phyloP scores from a whole-genome alignment of 257 asterid genomes.

The Scutellaria baicalensis region DNA sequence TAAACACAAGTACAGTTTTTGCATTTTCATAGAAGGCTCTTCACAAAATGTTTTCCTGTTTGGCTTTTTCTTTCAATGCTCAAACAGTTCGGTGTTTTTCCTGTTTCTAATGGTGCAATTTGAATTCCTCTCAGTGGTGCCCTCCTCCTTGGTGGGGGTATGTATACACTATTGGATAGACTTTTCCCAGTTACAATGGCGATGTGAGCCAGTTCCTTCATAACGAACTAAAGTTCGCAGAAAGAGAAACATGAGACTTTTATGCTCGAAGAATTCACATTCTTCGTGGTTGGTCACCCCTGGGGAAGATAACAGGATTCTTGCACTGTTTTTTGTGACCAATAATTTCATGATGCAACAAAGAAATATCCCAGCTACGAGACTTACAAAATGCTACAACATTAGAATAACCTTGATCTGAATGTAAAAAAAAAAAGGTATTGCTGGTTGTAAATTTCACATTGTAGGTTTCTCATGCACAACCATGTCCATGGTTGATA shows the following conservation, averaged over 20 bases:
- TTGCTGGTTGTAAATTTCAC: background rate
- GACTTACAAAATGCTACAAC: background rate
- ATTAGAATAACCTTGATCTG: background rate
- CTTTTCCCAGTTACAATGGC: slow-evolving; percentile 74
- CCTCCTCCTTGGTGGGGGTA: slow-evolving; percentile 83
- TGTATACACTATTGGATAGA: slow-evolving; percentile 70
- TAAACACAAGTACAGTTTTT: background rate
- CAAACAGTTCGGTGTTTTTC: background rate
- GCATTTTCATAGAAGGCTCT: background rate
- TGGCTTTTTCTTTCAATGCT: background rate
- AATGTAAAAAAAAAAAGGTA: background rate
- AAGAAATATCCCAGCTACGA: background rate
- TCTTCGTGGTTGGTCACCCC: background rate
- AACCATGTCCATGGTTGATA: background rate
- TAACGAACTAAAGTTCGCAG: background rate
- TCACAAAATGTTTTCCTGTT: no score
- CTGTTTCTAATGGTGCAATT: background rate
- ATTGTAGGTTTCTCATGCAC: background rate
- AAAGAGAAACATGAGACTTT: background rate
- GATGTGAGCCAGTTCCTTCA: slow-evolving; percentile 33
- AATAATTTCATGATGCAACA: background rate
- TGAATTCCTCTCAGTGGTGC: slow-evolving; percentile 57
- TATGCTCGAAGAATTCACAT: background rate
- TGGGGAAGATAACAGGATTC: background rate
- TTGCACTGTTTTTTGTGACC: background rate